Base-by-base conservation (phyloP, 768 basidiomycete genomes). In the Serpula lacrymans region DNA sequence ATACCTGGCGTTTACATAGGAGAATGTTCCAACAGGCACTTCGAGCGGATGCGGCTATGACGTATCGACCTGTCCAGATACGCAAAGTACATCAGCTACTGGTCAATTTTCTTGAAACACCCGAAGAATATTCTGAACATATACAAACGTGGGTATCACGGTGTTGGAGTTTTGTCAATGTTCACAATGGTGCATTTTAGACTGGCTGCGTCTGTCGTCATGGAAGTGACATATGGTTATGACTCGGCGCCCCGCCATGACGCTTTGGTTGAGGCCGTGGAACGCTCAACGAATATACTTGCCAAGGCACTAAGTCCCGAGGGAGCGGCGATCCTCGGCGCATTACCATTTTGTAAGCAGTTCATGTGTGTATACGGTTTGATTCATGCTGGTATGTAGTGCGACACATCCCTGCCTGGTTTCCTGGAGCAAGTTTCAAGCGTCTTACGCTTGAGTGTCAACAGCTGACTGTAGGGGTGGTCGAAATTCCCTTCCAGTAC, bases 31-130 rank as follows among this genome's bases (percentile, higher is more conserved):
- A 60, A 23, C 60, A 62, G 24, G 38, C 43, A 23, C 37, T 60
- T 43, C 60, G 47, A n/a, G 31, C 37, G 8, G 45, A 47, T 5
- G 45, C 35, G n/a, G 45, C 37, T 10, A 42, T 42, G 1, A 29
- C 21, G 11, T 46, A 42, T 17, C 41, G 35, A 35, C 45, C 41
- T 24, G 34, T 47, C 35, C 41, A 68, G 36, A 42, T 57, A 18
- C 54, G 55, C 23, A 59, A 70, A 42, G 54, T 60, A 7, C 63
- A 63, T 20, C 51, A 54, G 8, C 34, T 70, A 14, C 56, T 67
- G 7, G 52, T 63, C 10, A 54, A 56, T 46, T 51, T 70, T 14
- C 50, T 63, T 6, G 23, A 53, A 6, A 49, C 37, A 10, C 67
- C 70, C 1, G 50, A 48, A 5, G 39, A 54, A 14, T 46, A 62